A percentile compares a stretch with the other conserved stretches of the same genome.
These are phyloP conservation scores for Fusarium domesticum DNA, from an alignment of 2,329 filamentous ascomycete genomes.

Conservation along the genomic window DNA sequence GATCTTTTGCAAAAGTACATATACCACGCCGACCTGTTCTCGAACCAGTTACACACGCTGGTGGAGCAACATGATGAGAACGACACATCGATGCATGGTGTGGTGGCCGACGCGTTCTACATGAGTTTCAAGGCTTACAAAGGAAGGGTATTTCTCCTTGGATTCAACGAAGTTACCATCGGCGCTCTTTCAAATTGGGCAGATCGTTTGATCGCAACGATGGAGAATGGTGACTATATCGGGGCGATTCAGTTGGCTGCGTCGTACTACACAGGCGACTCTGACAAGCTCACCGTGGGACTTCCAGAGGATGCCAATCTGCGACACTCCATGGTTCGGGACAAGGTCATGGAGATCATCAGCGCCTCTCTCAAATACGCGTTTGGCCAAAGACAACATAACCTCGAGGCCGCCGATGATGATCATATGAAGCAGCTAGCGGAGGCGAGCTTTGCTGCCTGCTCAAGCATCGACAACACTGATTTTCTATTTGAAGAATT, in stretches of 20 bases:
- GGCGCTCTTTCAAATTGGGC: slow-evolving; percentile 96
- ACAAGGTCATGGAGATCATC: slow-evolving; percentile 92
- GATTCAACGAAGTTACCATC: slow-evolving; percentile 90
- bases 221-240: slow-evolving; percentile 96
- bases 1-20: slow-evolving; percentile 90
- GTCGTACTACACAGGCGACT: slow-evolving; percentile 84
- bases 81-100: slow-evolving; percentile 86
- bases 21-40: slow-evolving; percentile 88
- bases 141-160: slow-evolving; percentile 83
- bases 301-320: slow-evolving; percentile 77
- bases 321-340: slow-evolving; percentile 77
- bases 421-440: slow-evolving; percentile 72
- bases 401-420: slow-evolving; percentile 45
- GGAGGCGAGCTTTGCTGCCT: slow-evolving; percentile 79
- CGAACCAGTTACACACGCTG: slow-evolving; percentile 74
- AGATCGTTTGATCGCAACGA: slow-evolving; percentile 84
- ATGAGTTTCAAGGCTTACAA: slow-evolving; percentile 98
- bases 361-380: slow-evolving; percentile 86
- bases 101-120: slow-evolving; percentile 94
- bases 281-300: slow-evolving; percentile 92
- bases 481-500: slow-evolving; percentile 90
- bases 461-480: slow-evolving; percentile 69
- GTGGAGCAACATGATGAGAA: slow-evolving; percentile 88
- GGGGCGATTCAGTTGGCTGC: slow-evolving; percentile 87
- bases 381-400: slow-evolving; percentile 64